A percentile compares a stretch with the other conserved stretches of the same genome.
These are phyloP conservation scores for Pseudozyma sp. DNA, from an alignment of 1,284 basidiomycete genomes.

Conservation along the genomic window DNA sequence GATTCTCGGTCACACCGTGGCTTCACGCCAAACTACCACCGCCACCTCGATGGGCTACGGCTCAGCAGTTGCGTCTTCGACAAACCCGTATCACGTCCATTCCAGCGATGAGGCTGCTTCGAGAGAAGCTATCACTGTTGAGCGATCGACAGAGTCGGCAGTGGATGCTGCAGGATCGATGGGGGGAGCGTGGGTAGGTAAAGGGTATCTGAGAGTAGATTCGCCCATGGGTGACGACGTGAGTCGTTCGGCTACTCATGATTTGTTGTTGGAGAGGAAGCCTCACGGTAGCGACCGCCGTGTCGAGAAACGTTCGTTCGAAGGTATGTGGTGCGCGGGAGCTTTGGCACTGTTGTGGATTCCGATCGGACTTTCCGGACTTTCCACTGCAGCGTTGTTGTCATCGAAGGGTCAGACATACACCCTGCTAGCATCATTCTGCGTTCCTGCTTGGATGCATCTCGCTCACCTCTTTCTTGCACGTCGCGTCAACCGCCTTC, in stretches of 20 bases:
- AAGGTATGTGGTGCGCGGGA: not conserved
- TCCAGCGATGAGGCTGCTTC: not conserved
- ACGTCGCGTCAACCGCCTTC: too few relatives aligned
- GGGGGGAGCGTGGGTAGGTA: too few relatives aligned
- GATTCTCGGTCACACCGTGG: slow-evolving; percentile 6
- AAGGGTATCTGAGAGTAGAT: not conserved
- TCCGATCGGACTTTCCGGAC: too few relatives aligned
- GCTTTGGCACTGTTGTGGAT: slow-evolving; percentile 9
- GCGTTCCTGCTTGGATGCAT: slow-evolving; percentile 7
- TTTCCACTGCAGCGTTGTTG: slow-evolving; percentile 5
- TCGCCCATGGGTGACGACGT: not conserved
- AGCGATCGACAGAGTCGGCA: too few relatives aligned
- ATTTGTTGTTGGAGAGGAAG: not conserved
- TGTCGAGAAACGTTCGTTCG: not conserved
- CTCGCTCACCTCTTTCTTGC: not conserved
- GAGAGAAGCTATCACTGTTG: not conserved
- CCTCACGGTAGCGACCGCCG: not conserved
- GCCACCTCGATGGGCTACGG: slow-evolving; percentile 17
- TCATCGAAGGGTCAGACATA: not conserved
- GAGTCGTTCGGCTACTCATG: slow-evolving; percentile 3
- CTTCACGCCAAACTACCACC: slow-evolving; percentile 4
- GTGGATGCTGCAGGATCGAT: too few relatives aligned
- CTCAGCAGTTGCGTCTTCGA: slow-evolving; percentile 27
- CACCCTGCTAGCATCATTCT: slow-evolving; percentile 12
- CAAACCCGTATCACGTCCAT: slow-evolving; percentile 27